Conservation (phyloP, 2,329 filamentous ascomycete genomes). For the Penicillium sp. region DNA sequence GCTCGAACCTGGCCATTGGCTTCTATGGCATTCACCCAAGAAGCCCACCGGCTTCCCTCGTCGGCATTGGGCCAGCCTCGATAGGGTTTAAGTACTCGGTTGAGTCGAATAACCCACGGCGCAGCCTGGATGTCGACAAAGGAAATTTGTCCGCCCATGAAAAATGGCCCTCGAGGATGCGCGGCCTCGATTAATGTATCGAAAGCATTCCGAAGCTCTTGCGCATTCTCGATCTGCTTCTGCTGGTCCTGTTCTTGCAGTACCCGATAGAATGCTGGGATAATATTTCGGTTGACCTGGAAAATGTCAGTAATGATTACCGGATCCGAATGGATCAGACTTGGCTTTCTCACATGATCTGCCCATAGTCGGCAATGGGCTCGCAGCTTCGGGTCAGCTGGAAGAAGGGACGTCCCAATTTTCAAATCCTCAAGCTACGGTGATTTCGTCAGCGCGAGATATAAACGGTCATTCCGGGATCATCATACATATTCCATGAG, state of each 20-base stretch:
- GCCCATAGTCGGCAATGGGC: slow-evolving; percentile 78
- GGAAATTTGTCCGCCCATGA: slow-evolving; percentile 57
- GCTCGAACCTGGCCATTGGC: slow-evolving; percentile 60
- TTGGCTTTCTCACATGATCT: slow-evolving; percentile 63
- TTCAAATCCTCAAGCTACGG: slow-evolving; percentile 72
- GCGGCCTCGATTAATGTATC: slow-evolving; percentile 60
- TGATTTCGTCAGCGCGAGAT: slow-evolving; percentile 6
- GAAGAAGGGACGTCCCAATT: slow-evolving; percentile 59
- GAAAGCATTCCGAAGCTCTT: slow-evolving; percentile 67
- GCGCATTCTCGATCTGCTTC: slow-evolving; percentile 60
- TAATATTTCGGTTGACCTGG: slow-evolving; percentile 74
- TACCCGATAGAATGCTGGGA: slow-evolving; percentile 74
- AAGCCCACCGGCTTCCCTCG: slow-evolving; percentile 63
- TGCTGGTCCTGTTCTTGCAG: slow-evolving; percentile 64
- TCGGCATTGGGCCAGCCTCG: slow-evolving; percentile 66
- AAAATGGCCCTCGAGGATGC: slow-evolving; percentile 66
- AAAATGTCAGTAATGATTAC: slow-evolving; percentile 14
- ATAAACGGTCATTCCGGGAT: background rate
- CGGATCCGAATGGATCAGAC: background rate
- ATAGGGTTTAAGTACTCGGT: slow-evolving; percentile 65
- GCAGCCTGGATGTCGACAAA: slow-evolving; percentile 76
- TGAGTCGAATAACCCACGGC: slow-evolving; percentile 70
- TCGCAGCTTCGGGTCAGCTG: slow-evolving; percentile 62
- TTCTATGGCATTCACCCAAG: slow-evolving; percentile 72
- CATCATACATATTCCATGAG: slow-evolving; percentile 78